These are phyloP conservation scores for Xylaria cubensis DNA, from an alignment of 495 filamentous ascomycete genomes.

Conservation along the genomic window DNA sequence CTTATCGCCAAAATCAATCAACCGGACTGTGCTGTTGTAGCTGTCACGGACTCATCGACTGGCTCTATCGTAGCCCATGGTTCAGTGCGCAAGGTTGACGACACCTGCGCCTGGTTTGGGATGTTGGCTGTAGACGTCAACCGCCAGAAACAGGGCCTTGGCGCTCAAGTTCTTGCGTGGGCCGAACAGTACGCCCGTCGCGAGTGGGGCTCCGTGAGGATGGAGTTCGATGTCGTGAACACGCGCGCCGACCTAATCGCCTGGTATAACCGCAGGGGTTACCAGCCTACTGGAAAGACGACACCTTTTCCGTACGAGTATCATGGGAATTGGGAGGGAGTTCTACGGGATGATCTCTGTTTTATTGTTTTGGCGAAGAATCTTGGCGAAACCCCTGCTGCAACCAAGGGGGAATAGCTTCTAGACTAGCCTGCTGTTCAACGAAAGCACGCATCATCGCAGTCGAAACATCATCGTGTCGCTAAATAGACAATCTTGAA, in stretches of 20 bases:
- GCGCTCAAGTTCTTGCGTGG: conserved; percentile 46
- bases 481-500: neutral
- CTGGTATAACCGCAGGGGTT: conserved; percentile 56
- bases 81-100: conserved; percentile 35
- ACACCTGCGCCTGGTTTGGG: conserved; percentile 44
- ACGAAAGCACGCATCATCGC: neutral
- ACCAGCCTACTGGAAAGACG: conserved; percentile 45
- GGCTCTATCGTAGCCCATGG: conserved; percentile 45
- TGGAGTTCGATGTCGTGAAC: conserved; percentile 51
- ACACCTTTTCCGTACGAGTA: conserved; percentile 47
- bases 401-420: neutral
- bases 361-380: conserved; percentile 49
- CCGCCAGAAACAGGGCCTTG: conserved; percentile 49
- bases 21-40: conserved; percentile 45
- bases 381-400: neutral
- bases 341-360: conserved; percentile 47
- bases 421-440: neutral
- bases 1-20: conserved; percentile 49
- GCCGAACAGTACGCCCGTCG: conserved; percentile 48
- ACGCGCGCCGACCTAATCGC: conserved; percentile 47
- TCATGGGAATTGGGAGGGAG: conserved; percentile 31
- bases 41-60: conserved; percentile 36
- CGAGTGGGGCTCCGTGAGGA: conserved; percentile 39
- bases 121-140: conserved; percentile 50
- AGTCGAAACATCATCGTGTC: neutral